A percentile compares a stretch with the other conserved stretches of the same genome.
These are phyloP conservation scores for Ceratocystis huliohia DNA, from an alignment of 2,329 filamentous ascomycete genomes.

Conservation along the genomic window DNA sequence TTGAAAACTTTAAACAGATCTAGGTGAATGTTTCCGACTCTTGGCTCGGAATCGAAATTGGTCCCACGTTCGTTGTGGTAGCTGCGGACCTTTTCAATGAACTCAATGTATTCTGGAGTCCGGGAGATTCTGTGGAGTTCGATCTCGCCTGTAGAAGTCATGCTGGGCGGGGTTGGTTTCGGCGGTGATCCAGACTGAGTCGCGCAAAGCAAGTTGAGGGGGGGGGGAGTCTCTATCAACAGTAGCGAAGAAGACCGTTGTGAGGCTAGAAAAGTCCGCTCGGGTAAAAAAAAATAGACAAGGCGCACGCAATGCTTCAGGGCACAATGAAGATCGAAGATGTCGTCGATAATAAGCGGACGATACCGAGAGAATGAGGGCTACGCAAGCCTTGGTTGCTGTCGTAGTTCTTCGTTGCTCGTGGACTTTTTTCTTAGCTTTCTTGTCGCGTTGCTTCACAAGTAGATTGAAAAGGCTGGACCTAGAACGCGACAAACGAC, in stretches of 20 bases:
- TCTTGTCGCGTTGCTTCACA: conserved; percentile 12
- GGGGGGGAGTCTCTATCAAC: neutral
- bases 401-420: neutral
- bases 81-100: conserved; percentile 57
- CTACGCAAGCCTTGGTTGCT: neutral
- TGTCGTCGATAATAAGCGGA: neutral
- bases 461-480: conserved; percentile 16
- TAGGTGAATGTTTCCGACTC: conserved; percentile 62
- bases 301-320: neutral
- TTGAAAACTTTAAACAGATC: conserved; percentile 71
- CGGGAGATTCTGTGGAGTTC: conserved; percentile 40
- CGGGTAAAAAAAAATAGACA: neutral
- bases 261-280: neutral
- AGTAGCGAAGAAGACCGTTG: neutral
- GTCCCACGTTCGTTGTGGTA: conserved; percentile 75
- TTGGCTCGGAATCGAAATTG: conserved; percentile 64
- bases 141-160: conserved; percentile 30
- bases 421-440: neutral
- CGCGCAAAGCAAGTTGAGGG: neutral
- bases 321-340: neutral
- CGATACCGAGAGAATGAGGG: neutral
- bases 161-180: conserved; percentile 22
- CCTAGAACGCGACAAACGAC: conserved; percentile 18
- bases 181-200: neutral
- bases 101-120: conserved; percentile 62